A percentile compares a stretch with the other conserved stretches of the same genome.
phyloP scores from a whole-genome alignment of 805 yeast species.

The Jamesozyma spencerorum region DNA sequence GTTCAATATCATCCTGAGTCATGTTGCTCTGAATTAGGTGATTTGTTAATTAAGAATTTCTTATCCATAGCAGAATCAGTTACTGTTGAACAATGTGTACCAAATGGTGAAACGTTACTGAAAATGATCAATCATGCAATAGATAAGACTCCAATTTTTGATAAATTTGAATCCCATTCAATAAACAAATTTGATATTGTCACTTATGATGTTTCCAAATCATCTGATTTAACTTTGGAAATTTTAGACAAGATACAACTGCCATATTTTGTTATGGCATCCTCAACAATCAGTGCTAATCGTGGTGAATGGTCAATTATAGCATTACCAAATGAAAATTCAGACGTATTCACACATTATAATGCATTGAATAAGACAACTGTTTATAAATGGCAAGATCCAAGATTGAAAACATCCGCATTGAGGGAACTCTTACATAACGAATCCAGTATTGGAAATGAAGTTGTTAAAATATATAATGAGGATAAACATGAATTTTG shows the following conservation, averaged over 20 bases:
- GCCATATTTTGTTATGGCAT: conserved; percentile 50
- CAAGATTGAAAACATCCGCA: conserved; percentile 6
- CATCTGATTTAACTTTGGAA: conserved; percentile 32
- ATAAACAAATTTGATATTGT: conserved; percentile 1
- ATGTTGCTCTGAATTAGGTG: conserved; percentile 69
- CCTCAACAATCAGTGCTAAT: conserved; percentile 41
- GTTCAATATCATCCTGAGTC: conserved; percentile 98
- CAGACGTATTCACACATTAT: conserved; percentile 52
- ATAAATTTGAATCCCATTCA: conserved; percentile 1
- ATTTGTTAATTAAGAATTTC: conserved; percentile 50
- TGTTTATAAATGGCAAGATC: conserved; percentile 24
- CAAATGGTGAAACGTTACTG: neutral
- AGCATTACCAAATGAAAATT: conserved; percentile 48
- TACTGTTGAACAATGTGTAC: too few species aligned
- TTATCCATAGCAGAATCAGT: conserved; percentile 14
- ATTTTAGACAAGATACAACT: conserved; percentile 41
- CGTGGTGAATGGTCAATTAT: conserved; percentile 78
- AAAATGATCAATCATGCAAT: conserved; percentile 14
- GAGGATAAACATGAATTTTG: conserved; percentile 25
- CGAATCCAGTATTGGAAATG: neutral
- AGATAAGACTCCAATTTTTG: conserved; percentile 20
- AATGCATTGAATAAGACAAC: conserved; percentile 34
- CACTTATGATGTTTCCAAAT: conserved; percentile 8
- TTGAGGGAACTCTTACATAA: conserved; percentile 1
- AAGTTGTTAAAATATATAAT: conserved; percentile 8